These are phyloP conservation scores for Pyrenophora seminiperda DNA, from an alignment of 2,329 filamentous ascomycete species.

Conservation along the genomic window DNA sequence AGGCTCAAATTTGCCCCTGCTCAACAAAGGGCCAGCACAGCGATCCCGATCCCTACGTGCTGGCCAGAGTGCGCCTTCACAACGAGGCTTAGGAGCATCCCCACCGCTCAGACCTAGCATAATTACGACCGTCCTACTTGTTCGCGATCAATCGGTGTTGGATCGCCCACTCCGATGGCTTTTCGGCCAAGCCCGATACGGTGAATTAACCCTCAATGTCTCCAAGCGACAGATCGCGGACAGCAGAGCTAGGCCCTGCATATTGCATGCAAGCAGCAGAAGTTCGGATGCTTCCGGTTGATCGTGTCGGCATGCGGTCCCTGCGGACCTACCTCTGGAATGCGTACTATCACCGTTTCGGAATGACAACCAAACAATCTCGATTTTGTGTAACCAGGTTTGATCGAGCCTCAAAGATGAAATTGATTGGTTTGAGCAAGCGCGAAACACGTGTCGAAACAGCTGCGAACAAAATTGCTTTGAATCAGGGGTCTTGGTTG, in stretches of 20 bases:
- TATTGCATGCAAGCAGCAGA: conserved; percentile 42
- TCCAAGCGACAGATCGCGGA: conserved; percentile 17
- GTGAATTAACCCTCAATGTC: conserved; percentile 19
- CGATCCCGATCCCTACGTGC: conserved; percentile 17
- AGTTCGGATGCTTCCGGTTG: conserved; percentile 42
- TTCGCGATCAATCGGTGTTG: conserved; percentile 16
- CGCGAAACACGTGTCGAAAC: conserved; percentile 14
- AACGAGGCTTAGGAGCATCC: conserved; percentile 16
- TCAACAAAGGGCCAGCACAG: conserved; percentile 10
- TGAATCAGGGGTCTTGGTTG: conserved; percentile 17
- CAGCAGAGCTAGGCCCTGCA: conserved; percentile 22
- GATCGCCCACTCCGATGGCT: conserved; percentile 4
- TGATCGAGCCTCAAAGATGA: conserved; percentile 18
- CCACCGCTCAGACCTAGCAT: conserved; percentile 14
- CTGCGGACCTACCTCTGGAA: conserved; percentile 27
- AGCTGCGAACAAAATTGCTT: conserved; percentile 10
- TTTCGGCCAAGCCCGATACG: conserved; percentile 28
- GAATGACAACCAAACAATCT: conserved; percentile 34
- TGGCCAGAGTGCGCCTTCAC: conserved; percentile 15
- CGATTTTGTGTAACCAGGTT: conserved; percentile 33
- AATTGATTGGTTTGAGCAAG: conserved; percentile 26
- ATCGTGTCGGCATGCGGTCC: conserved; percentile 29
- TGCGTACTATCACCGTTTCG: conserved; percentile 31
- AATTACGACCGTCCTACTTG: conserved; percentile 14
- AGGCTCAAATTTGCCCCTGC: neutral